Base-by-base conservation (phyloP, 192 early-diverging fungal species). In the Mortierella claussenii region DNA sequence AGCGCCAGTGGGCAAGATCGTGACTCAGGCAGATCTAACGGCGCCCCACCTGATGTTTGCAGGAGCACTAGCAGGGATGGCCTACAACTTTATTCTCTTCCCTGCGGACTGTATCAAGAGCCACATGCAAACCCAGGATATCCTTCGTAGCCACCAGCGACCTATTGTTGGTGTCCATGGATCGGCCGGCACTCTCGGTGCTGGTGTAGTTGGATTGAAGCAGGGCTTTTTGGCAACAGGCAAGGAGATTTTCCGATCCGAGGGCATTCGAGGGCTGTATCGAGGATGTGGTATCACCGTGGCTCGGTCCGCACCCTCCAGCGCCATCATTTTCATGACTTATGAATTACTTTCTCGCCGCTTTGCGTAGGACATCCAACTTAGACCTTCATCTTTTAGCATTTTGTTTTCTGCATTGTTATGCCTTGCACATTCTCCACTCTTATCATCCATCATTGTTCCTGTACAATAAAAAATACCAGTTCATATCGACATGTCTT, bases 91-190 rank as follows among this genome's bases (percentile, higher is more conserved):
- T 33, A 84, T 89, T 17, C 84, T 96, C 30, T 99, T 95, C 70
- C 97, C 97, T 3, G 94, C 93, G 10, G 97, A 99, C 67, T 90
- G 94, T 10, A 88, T 99, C 69, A 99, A 99, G 81, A 92, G 89
- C 44, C 90, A 91, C 31, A 95, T 96, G 85, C 97, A 99, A 78
- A 97, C 94, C 2, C 83, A 88, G 31, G 91, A 89, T 33, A 89
- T 90, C 51, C 68, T 89, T 17, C 73, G 73, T 51, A 67, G 58
- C 24, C 49, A 69, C 24, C 32, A 52, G 10, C 57, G 68, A 32
- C 31, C 55, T 4, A 30, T 15, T 30, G 10, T 12, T 26, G 68
- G 58, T 26, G 54, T 45, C 26, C 7, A 2, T 26, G 37, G 31
- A 5, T 47, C 54, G 1, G 73, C 48, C 2, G 46, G 59, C 15